Evolutionary conservation across 2,329 filamentous ascomycete species (phyloP), one percentile per base, ranked within the genome.

Genomic region (Trichocomaceae sp.): DNA sequence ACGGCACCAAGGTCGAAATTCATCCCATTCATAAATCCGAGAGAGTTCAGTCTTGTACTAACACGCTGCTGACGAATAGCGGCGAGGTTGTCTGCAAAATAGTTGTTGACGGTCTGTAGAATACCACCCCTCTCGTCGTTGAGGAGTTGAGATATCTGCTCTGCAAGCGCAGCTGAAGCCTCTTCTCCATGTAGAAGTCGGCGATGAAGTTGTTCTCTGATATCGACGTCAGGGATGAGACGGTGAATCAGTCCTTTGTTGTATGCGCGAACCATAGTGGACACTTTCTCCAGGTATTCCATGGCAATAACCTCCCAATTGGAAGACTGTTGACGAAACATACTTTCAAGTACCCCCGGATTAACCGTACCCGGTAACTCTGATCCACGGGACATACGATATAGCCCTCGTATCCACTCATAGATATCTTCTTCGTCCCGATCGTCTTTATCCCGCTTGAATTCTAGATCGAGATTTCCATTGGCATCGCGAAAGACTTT

Each of bases 51-150:
- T 12, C 59, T 47, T 1, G 22, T 17, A 7, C 52, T 17, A 15
- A 56, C 52, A 41, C 62, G 35, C 23, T 64, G 56, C 6, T 59
- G 33, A 5, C 63, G 59, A 15, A 58, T 60, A 1, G 55, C 52
- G 3, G 39, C 64, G 1, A 77, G 61, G 29, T 71, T 75, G 2
- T 73, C 67, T 52, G 71, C 75, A 64, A 81, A 83, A 51, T 75
- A 75, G 41, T 77, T 73, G 55, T 83, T 80, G 20, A 74, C 65
- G 0, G 82, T 84, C n/a, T 69, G 65, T 0, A 79, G 73, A 0
- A 65, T 72, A 0, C 71, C 72, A 0, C 66, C 62, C 1, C 73
- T 64, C 62, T 84, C 80, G 2, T 81, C 72, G 0, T 70, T 41
- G 0, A 85, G 61, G 1, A 85, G 69, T n/a, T 79, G 79, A 0